These are phyloP conservation scores for Pascua sp. DNA, from an alignment of 1,284 basidiomycete genomes.

Conservation along the genomic window DNA sequence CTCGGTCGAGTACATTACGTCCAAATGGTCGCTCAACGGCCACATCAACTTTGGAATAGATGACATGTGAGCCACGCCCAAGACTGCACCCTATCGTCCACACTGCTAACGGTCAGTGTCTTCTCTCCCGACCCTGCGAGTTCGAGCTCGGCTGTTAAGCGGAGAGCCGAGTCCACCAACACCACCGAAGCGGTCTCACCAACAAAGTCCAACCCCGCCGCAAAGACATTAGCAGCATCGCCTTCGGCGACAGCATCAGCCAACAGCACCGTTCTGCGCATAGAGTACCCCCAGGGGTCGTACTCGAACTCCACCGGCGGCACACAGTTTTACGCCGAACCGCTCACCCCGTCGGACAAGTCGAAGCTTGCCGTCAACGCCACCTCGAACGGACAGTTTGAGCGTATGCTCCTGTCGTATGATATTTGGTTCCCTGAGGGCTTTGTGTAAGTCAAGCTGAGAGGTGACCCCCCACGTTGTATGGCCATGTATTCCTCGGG, in stretches of 20 bases:
- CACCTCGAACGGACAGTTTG: slow-evolving; percentile 34
- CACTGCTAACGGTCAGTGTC: slow-evolving; percentile 18
- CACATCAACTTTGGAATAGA: slow-evolving; percentile 31
- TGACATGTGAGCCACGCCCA: slow-evolving; percentile 24
- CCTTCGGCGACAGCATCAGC: slow-evolving; percentile 4
- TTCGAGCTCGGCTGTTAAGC: slow-evolving; percentile 10
- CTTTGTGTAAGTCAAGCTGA: slow-evolving; percentile 26
- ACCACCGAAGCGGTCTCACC: neutral
- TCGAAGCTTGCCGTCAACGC: slow-evolving; percentile 15
- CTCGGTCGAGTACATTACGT: slow-evolving; percentile 25
- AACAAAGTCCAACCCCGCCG: slow-evolving; percentile 4
- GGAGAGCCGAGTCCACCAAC: slow-evolving; percentile 3
- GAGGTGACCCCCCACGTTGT: too few species aligned
- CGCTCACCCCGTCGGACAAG: slow-evolving; percentile 19
- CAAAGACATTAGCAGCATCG: slow-evolving; percentile 3
- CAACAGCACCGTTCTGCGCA: slow-evolving; percentile 30
- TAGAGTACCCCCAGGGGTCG: slow-evolving; percentile 45
- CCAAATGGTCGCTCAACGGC: slow-evolving; percentile 34
- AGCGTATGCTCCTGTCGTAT: slow-evolving; percentile 41
- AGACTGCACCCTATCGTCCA: too few species aligned
- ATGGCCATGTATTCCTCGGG: too few species aligned
- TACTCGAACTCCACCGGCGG: slow-evolving; percentile 47
- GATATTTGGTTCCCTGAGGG: slow-evolving; percentile 41
- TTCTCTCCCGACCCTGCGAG: slow-evolving; percentile 34
- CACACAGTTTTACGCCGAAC: slow-evolving; percentile 47